Percentiles rank a stretch among this genome's conserved stretches.
Conservation (phyloP, 2,329 filamentous ascomycete genomes). For the Scedosporium boydii region DNA sequence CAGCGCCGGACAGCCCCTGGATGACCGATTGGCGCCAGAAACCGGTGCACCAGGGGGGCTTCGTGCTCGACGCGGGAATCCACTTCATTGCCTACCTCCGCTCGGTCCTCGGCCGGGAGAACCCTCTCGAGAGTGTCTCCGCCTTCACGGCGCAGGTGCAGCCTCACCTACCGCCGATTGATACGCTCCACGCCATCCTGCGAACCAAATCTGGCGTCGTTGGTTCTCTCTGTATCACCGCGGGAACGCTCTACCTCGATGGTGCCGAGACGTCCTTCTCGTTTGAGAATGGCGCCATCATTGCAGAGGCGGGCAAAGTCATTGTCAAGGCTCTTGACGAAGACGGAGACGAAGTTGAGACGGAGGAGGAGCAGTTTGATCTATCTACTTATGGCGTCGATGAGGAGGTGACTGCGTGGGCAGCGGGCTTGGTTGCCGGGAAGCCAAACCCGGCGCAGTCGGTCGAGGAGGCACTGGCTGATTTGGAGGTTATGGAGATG, state of each 20-base stretch:
- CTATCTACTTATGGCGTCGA: slow-evolving; percentile 39
- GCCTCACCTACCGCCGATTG: slow-evolving; percentile 51
- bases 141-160: slow-evolving; percentile 46
- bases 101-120: slow-evolving; percentile 38
- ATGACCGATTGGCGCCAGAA: slow-evolving; percentile 53
- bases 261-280: slow-evolving; percentile 47
- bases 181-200: slow-evolving; percentile 53
- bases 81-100: slow-evolving; percentile 58
- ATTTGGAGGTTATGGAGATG: slow-evolving; percentile 48
- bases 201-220: slow-evolving; percentile 41
- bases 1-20: slow-evolving; percentile 24
- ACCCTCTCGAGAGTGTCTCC: slow-evolving; percentile 37
- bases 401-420: slow-evolving; percentile 54
- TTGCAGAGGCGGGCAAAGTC: slow-evolving; percentile 32
- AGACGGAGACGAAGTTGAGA: slow-evolving; percentile 2
- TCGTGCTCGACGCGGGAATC: slow-evolving; percentile 66
- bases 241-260: slow-evolving; percentile 39
- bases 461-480: slow-evolving; percentile 48
- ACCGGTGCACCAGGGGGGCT: slow-evolving; percentile 65
- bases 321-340: slow-evolving; percentile 22
- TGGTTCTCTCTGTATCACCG: slow-evolving; percentile 46
- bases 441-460: slow-evolving; percentile 38
- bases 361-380: slow-evolving; percentile 30
- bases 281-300: slow-evolving; percentile 48
- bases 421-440: slow-evolving; percentile 37